Conservation (phyloP, 768 basidiomycete species). For the Cyclocybe aegerita region DNA sequence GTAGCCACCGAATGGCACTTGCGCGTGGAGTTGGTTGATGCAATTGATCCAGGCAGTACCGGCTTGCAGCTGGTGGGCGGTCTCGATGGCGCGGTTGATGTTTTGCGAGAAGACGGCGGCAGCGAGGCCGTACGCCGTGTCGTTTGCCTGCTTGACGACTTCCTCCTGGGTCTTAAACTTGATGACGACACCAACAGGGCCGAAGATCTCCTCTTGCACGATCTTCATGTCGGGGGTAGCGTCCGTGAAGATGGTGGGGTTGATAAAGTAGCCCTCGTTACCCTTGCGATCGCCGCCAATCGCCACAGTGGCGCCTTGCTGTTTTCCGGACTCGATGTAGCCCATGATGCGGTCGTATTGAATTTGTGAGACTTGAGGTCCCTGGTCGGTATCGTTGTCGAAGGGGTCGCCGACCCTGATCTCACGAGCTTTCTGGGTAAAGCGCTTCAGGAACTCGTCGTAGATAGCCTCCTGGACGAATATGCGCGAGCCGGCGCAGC, state of each 20-base stretch:
- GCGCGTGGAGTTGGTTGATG: slow-evolving; percentile 46
- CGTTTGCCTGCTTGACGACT: slow-evolving; percentile 75
- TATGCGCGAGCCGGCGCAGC: slow-evolving; percentile 80
- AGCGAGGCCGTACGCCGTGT: slow-evolving; percentile 83
- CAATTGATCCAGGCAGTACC: slow-evolving; percentile 77
- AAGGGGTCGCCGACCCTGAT: slow-evolving; percentile 66
- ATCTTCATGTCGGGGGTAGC: slow-evolving; percentile 71
- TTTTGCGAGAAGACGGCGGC: slow-evolving; percentile 84
- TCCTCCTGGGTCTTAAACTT: slow-evolving; percentile 74
- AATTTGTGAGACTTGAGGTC: slow-evolving; percentile 68
- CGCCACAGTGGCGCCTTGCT: slow-evolving; percentile 67
- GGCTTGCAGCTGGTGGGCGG: slow-evolving; percentile 74
- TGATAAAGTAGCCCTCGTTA: slow-evolving; percentile 58
- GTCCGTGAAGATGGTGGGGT: slow-evolving; percentile 75
- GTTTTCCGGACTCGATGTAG: slow-evolving; percentile 76
- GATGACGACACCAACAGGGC: slow-evolving; percentile 74
- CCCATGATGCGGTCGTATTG: slow-evolving; percentile 74
- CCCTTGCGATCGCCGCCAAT: slow-evolving; percentile 61
- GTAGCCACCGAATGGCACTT: slow-evolving; percentile 82
- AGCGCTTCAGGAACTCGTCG: slow-evolving; percentile 66
- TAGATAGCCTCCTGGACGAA: slow-evolving; percentile 80
- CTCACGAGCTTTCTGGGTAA: slow-evolving; percentile 49
- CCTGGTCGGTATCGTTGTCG: slow-evolving; percentile 51
- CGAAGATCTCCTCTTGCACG: slow-evolving; percentile 76
- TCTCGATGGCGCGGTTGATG: slow-evolving; percentile 69